These are phyloP conservation scores for Blastocystis sp. DNA, from an alignment of 352 stramenopile genomes.

Conservation along the genomic window DNA sequence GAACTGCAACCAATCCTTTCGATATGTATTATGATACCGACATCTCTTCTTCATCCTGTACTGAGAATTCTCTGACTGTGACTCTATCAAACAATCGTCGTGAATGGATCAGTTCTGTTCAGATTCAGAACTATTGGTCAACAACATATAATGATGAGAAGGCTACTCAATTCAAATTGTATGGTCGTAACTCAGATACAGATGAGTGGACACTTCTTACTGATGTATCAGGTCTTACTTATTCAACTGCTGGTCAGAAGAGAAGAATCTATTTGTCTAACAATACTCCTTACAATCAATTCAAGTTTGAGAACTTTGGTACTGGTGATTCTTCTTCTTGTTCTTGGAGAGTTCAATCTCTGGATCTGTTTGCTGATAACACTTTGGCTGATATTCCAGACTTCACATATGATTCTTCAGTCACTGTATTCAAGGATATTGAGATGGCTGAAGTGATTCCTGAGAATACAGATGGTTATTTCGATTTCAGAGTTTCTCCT, in stretches of 20 bases:
- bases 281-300: slow-evolving; percentile 3
- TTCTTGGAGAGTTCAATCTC: background rate
- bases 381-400: background rate
- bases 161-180: background rate
- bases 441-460: slow-evolving; percentile 16
- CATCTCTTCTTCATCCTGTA: background rate
- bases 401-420: background rate
- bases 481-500: background rate
- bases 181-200: background rate
- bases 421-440: slow-evolving; percentile 5
- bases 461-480: background rate
- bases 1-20: background rate
- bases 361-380: background rate
- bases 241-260: background rate
- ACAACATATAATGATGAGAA: background rate
- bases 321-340: background rate
- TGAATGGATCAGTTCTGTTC: slow-evolving; percentile 26
- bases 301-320: slow-evolving; percentile 28
- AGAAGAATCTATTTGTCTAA: background rate
- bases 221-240: background rate
- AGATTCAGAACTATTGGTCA: background rate
- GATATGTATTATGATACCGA: background rate
- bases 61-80: background rate
- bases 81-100: background rate
- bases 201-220: background rate